Conservation (phyloP, 768 basidiomycete species). For the Lactifluus pinguis region DNA sequence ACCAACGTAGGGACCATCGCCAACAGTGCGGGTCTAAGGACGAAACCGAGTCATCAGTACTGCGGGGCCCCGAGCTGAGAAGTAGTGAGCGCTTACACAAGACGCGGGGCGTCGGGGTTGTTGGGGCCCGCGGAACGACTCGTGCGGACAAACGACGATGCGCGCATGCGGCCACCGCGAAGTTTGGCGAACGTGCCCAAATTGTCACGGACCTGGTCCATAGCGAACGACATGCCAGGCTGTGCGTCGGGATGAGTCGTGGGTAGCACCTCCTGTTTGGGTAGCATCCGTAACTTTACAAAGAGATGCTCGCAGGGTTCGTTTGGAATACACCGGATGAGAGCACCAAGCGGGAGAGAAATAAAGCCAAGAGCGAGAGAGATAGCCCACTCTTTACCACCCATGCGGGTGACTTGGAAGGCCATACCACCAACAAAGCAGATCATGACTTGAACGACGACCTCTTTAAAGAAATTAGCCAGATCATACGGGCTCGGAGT, state of each 20-base stretch:
- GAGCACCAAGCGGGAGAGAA: slow-evolving; percentile 78
- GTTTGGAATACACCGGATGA: slow-evolving; percentile 77
- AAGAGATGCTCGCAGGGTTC: slow-evolving; percentile 62
- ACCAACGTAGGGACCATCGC: slow-evolving; percentile 71
- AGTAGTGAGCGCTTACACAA: slow-evolving; percentile 35
- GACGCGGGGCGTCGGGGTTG: slow-evolving; percentile 36
- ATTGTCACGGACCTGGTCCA: slow-evolving; percentile 79
- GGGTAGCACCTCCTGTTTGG: slow-evolving; percentile 58
- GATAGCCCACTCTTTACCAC: slow-evolving; percentile 88
- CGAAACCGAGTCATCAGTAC: slow-evolving; percentile 24
- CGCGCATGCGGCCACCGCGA: slow-evolving; percentile 82
- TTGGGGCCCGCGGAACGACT: slow-evolving; percentile 54
- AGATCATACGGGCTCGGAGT: neutral
- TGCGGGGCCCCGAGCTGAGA: neutral
- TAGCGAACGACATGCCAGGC: slow-evolving; percentile 68
- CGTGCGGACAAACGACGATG: slow-evolving; percentile 78
- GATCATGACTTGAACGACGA: slow-evolving; percentile 78
- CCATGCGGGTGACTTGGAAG: slow-evolving; percentile 76
- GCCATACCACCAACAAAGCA: slow-evolving; percentile 88
- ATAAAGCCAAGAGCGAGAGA: slow-evolving; percentile 80
- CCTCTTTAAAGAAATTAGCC: slow-evolving; percentile 43
- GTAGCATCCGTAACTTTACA: slow-evolving; percentile 47
- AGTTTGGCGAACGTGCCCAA: slow-evolving; percentile 72
- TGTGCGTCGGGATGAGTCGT: slow-evolving; percentile 46
- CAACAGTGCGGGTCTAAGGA: slow-evolving; percentile 53